These are phyloP conservation scores for Colletotrichum lentis DNA, from an alignment of 2,329 filamentous ascomycete genomes.

Conservation along the genomic window DNA sequence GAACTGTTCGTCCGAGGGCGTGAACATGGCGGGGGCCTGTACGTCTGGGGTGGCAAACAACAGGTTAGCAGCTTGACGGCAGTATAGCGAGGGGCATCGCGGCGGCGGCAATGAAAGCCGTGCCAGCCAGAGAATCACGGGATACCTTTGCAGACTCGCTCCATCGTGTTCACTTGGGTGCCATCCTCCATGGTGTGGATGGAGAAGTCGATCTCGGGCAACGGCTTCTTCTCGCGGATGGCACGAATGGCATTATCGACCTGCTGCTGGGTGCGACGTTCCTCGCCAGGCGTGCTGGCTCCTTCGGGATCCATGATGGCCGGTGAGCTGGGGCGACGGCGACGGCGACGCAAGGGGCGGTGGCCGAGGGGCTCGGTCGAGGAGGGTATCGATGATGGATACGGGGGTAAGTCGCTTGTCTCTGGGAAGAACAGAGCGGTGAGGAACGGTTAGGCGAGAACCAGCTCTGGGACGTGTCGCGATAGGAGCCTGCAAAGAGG, in stretches of 20 bases:
- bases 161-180: constrained; percentile 90
- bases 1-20: constrained; percentile 93
- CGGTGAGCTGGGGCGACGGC: constrained; percentile 13
- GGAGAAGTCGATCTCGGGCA: constrained; percentile 98
- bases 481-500: constrained; percentile 33
- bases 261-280: constrained; percentile 64
- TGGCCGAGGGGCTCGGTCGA: constrained; percentile 24
- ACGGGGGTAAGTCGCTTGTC: constrained; percentile 2
- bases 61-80: constrained; percentile 37
- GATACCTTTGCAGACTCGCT: constrained; percentile 97
- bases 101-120: constrained; percentile 39
- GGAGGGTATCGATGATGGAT: constrained; percentile 29
- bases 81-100: constrained; percentile 32
- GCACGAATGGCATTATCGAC: constrained; percentile 92
- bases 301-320: constrained; percentile 60
- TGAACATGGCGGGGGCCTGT: constrained; percentile 93
- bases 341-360: constrained; percentile 11
- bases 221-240: constrained; percentile 91
- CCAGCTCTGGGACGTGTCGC: constrained; percentile 36
- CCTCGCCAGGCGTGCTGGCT: constrained; percentile 49
- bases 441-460: constrained; percentile 24
- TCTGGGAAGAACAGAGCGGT: constrained; percentile 32
- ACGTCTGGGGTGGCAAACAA: constrained; percentile 71
- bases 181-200: constrained; percentile 99
- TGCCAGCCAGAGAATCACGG: constrained; percentile 31